Conservation (phyloP, 345 rosid genomes). For the Camelina neglecta region DNA sequence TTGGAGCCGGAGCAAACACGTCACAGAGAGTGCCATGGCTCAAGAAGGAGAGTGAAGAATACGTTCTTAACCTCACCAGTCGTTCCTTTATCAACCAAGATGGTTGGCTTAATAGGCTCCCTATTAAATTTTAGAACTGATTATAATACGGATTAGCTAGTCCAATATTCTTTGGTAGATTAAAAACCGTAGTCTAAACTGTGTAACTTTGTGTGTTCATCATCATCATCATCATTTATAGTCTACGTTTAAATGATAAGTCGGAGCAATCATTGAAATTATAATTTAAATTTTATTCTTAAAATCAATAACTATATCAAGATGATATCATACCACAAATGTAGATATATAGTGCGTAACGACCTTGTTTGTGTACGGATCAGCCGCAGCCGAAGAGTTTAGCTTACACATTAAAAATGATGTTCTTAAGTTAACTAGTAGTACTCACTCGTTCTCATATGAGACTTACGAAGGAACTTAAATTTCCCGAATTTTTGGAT, state of each 20-base stretch:
- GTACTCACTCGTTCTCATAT: too few species aligned
- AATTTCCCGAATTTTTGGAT: too few species aligned
- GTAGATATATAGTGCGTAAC: neutral
- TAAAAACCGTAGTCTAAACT: neutral
- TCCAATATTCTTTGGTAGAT: neutral
- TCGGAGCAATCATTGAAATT: too few species aligned
- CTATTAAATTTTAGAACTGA: neutral
- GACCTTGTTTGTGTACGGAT: neutral
- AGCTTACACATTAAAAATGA: conserved; percentile 14
- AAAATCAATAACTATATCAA: neutral
- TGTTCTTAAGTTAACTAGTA: neutral
- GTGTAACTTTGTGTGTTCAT: neutral
- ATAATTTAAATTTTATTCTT: too few species aligned
- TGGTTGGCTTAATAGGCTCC: conserved; percentile 23
- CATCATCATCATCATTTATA: neutral
- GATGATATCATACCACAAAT: neutral
- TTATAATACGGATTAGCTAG: neutral
- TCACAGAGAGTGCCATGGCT: conserved; percentile 18
- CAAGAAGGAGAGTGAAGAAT: neutral
- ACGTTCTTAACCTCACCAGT: neutral
- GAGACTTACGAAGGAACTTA: too few species aligned
- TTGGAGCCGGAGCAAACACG: conserved; percentile 20
- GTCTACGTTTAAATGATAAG: neutral
- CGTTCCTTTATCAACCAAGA: conserved; percentile 22
- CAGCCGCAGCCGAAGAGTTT: neutral